Conservation (phyloP, 495 filamentous ascomycete genomes). For the Darksidea phi region DNA sequence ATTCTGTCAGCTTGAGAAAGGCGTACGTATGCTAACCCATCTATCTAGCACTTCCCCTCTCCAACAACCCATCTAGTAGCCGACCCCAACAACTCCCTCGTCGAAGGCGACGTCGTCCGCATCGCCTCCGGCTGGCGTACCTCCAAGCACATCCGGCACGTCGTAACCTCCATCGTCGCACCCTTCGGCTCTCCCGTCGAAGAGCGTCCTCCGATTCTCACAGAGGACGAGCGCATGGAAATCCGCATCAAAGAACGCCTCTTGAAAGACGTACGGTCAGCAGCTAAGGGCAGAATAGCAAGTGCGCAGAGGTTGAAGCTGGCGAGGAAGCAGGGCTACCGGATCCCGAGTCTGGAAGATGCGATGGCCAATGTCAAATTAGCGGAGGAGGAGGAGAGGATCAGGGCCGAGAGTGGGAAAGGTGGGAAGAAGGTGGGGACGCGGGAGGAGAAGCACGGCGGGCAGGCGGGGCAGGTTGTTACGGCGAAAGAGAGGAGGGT, state of each 20-base stretch:
- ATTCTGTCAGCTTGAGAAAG: too few relatives aligned
- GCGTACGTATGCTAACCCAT: neutral
- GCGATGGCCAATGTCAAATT: slow-evolving; percentile 30
- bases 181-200: slow-evolving; percentile 65
- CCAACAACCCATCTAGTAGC: slow-evolving; percentile 58
- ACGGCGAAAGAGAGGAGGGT: slow-evolving; percentile 30
- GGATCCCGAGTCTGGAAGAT: slow-evolving; percentile 35
- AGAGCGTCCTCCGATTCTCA: slow-evolving; percentile 62
- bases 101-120: slow-evolving; percentile 75
- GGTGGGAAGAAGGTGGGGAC: slow-evolving; percentile 28
- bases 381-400: slow-evolving; percentile 31
- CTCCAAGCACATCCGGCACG: slow-evolving; percentile 67
- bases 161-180: slow-evolving; percentile 74
- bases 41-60: slow-evolving; percentile 44
- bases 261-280: slow-evolving; percentile 38
- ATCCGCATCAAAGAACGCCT: slow-evolving; percentile 48
- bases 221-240: slow-evolving; percentile 59
- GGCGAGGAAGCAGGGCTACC: slow-evolving; percentile 34
- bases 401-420: neutral
- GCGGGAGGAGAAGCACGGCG: slow-evolving; percentile 14
- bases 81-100: slow-evolving; percentile 72
- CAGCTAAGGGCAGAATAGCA: slow-evolving; percentile 12
- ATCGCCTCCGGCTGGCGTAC: slow-evolving; percentile 66
- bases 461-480: slow-evolving; percentile 13
- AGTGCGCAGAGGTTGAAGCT: slow-evolving; percentile 29